Percentiles rank a stretch among this genome's conserved stretches.
phyloP scores from a whole-genome alignment of 768 basidiomycete genomes.

The Naganishia antarctica region DNA sequence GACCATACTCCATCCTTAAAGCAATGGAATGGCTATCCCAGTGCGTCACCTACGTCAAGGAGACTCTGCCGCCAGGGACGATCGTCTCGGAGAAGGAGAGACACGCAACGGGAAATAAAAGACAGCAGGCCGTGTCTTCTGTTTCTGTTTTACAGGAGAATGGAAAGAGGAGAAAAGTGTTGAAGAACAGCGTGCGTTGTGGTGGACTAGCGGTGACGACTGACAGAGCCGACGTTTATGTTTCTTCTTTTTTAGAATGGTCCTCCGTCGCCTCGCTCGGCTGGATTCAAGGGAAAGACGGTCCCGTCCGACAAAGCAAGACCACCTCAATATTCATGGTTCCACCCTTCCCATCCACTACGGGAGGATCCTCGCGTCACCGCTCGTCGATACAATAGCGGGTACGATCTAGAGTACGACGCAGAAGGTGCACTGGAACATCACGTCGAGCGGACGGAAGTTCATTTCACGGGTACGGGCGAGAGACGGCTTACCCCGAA shows the following conservation, averaged over 20 bases:
- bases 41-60: conserved; percentile 12
- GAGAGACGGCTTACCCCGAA: background rate
- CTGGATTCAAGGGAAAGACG: background rate
- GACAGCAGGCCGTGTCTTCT: background rate
- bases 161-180: conserved; percentile 2
- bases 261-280: background rate
- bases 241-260: background rate
- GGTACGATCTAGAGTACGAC: conserved; percentile 8
- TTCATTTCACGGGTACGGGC: too few relatives aligned
- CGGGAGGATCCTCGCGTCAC: conserved; percentile 11
- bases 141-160: background rate
- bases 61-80: background rate
- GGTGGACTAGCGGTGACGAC: background rate
- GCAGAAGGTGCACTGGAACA: too few relatives aligned
- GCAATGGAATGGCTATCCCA: conserved; percentile 18
- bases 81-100: background rate
- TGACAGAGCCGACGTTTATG: background rate
- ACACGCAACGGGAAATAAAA: background rate
- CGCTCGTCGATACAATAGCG: background rate
- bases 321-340: conserved; percentile 16
- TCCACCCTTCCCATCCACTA: conserved; percentile 15
- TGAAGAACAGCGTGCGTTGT: background rate
- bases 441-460: too few relatives aligned
- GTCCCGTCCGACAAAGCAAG: too few relatives aligned
- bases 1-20: background rate